Conservation (phyloP, 1,284 basidiomycete species). For the Coniferiporia weirii region DNA sequence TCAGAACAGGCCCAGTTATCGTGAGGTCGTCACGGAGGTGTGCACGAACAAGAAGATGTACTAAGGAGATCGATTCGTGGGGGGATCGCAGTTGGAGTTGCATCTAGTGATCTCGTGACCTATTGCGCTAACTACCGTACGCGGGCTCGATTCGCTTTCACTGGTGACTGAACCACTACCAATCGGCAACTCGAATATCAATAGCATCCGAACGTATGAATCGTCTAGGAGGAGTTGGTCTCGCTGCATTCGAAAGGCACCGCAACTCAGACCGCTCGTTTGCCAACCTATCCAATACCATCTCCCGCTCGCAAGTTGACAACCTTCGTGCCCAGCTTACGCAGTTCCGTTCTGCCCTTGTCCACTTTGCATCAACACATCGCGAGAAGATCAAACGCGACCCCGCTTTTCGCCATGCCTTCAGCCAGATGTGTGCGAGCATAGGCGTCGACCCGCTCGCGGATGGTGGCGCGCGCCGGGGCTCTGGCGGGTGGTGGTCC, state of each 20-base stretch:
- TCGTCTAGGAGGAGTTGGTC: slow-evolving; percentile 64
- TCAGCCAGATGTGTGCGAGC: slow-evolving; percentile 93
- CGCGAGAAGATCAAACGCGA: slow-evolving; percentile 82
- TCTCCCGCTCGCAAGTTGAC: slow-evolving; percentile 74
- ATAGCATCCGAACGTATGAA: slow-evolving; percentile 40
- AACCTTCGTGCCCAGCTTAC: slow-evolving; percentile 79
- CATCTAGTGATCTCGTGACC: too few relatives aligned
- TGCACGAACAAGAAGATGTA: too few relatives aligned
- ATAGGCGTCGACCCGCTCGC: slow-evolving; percentile 95
- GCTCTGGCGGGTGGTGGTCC: slow-evolving; percentile 74
- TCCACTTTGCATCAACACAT: slow-evolving; percentile 79
- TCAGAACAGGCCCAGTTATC: too few relatives aligned
- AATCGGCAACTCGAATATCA: too few relatives aligned
- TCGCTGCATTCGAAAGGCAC: slow-evolving; percentile 72
- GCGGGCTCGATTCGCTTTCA: background rate
- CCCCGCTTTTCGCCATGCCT: slow-evolving; percentile 85
- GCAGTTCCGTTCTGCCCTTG: slow-evolving; percentile 79
- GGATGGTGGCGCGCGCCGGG: slow-evolving; percentile 33
- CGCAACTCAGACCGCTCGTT: slow-evolving; percentile 73
- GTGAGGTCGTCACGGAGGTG: too few relatives aligned
- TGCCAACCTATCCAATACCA: slow-evolving; percentile 71
- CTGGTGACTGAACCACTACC: too few relatives aligned
- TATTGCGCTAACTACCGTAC: background rate
- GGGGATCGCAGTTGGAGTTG: too few relatives aligned
- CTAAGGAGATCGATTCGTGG: too few relatives aligned